phyloP scores from a whole-genome alignment of 352 stramenopile genomes.

The Phytophthora constricta region DNA sequence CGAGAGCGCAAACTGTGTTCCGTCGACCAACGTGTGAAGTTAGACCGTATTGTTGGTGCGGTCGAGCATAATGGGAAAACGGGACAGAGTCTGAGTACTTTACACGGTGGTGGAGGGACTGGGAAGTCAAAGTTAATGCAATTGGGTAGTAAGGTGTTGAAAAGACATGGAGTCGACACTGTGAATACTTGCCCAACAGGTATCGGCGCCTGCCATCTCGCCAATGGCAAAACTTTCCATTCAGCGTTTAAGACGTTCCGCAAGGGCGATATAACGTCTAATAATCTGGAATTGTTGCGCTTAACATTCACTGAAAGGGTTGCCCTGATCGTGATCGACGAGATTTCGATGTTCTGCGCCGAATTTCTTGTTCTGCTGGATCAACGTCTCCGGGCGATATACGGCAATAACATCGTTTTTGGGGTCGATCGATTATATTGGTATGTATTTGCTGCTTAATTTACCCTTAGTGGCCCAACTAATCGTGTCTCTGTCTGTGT shows the following conservation, averaged over 20 bases:
- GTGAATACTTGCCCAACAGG: constrained; percentile 20
- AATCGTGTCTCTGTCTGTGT: too few species aligned
- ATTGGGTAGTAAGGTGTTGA: background rate
- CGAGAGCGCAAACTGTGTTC: background rate
- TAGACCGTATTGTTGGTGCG: constrained; percentile 3
- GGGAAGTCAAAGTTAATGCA: constrained; percentile 12
- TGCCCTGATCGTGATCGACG: constrained; percentile 22
- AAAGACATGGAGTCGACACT: background rate
- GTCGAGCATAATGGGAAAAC: background rate
- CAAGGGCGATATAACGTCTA: background rate
- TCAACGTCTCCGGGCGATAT: constrained; percentile 20
- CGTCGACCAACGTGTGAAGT: constrained; percentile 8
- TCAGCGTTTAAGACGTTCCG: constrained; percentile 5
- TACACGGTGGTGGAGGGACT: constrained; percentile 18
- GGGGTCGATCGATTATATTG: constrained; percentile 21
- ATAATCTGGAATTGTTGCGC: constrained; percentile 16
- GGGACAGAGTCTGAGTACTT: constrained; percentile 1
- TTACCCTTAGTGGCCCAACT: too few species aligned
- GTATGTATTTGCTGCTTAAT: too few species aligned
- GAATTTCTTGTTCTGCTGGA: constrained; percentile 24
- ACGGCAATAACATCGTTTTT: constrained; percentile 15
- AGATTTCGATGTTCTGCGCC: too few species aligned
- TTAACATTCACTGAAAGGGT: constrained; percentile 22
- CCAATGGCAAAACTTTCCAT: constrained; percentile 10
- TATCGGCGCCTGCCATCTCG: constrained; percentile 15